Percentiles rank a stretch among this genome's conserved stretches.
phyloP scores from a whole-genome alignment of 163 green algal species.

The Scenedesmus sp. region DNA sequence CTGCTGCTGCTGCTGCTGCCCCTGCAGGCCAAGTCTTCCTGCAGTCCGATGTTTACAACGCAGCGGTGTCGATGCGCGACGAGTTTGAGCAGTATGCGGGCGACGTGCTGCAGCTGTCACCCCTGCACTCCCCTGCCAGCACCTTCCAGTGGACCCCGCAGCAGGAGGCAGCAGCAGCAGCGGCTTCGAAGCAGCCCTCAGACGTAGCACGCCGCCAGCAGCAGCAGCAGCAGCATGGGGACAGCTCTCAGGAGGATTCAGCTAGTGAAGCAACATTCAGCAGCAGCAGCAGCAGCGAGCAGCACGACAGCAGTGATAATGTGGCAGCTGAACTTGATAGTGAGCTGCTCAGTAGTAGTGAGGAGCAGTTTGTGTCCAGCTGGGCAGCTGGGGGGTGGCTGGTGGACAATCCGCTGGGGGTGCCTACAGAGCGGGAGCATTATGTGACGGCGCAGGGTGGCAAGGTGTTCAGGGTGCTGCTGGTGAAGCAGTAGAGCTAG shows the following conservation, averaged over 20 bases:
- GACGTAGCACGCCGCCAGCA: conserved; percentile 7
- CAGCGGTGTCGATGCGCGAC: conserved; percentile 82
- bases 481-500: conserved; percentile 49
- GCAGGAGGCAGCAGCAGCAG: conserved; percentile 37
- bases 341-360: not conserved
- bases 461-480: conserved; percentile 76
- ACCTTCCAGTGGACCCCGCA: conserved; percentile 32
- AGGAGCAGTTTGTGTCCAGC: conserved; percentile 45
- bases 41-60: conserved; percentile 89
- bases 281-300: conserved; percentile 5
- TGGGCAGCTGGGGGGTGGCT: conserved; percentile 78
- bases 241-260: not conserved
- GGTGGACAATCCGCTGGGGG: conserved; percentile 74
- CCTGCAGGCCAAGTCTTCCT: conserved; percentile 81
- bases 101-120: conserved; percentile 58
- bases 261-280: not conserved
- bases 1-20: not conserved
- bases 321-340: not conserved
- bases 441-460: conserved; percentile 61
- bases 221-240: conserved; percentile 44
- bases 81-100: conserved; percentile 76
- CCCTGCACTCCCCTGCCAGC: not conserved
- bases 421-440: conserved; percentile 88
- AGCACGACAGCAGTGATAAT: not conserved
- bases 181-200: conserved; percentile 9